Evolutionary conservation across 2,329 filamentous ascomycete genomes (phyloP).

Genomic region (Epicoccum nigrum): DNA sequence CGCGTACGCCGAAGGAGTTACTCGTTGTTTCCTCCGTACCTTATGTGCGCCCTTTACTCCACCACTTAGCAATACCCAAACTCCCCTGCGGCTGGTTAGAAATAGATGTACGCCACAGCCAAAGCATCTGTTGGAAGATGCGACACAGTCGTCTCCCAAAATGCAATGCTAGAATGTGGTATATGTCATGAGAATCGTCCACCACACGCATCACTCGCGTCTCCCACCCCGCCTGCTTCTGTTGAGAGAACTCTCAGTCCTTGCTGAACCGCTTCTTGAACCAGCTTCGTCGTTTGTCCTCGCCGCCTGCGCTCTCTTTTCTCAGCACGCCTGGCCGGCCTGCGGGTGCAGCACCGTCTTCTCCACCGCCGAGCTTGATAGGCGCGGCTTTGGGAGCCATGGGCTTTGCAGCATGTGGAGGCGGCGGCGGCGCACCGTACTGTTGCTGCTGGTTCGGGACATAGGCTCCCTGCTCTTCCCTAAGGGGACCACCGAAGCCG

Average conservation of each 20-base stretch:
- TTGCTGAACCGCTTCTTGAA: slow-evolving; percentile 82
- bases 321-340: slow-evolving; percentile 27
- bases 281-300: slow-evolving; percentile 83
- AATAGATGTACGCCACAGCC: neutral
- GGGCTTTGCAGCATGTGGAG: slow-evolving; percentile 23
- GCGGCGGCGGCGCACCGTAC: slow-evolving; percentile 21
- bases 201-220: slow-evolving; percentile 6
- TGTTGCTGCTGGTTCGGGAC: slow-evolving; percentile 27
- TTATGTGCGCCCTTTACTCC: slow-evolving; percentile 17
- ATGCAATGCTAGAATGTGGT: slow-evolving; percentile 13
- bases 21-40: neutral
- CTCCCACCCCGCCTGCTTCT: neutral
- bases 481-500: slow-evolving; percentile 53
- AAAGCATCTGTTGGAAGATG: neutral
- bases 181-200: slow-evolving; percentile 14
- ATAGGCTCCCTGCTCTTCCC: slow-evolving; percentile 46
- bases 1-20: slow-evolving; percentile 25
- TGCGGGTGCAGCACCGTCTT: slow-evolving; percentile 18
- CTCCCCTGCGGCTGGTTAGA: neutral
- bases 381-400: slow-evolving; percentile 23
- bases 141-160: neutral
- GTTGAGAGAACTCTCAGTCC: slow-evolving; percentile 44
- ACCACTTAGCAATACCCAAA: slow-evolving; percentile 3
- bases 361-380: slow-evolving; percentile 33
- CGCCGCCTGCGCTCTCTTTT: slow-evolving; percentile 30